Evolutionary conservation across 768 basidiomycete genomes (phyloP).

Genomic region (Kondoa subrosea): DNA sequence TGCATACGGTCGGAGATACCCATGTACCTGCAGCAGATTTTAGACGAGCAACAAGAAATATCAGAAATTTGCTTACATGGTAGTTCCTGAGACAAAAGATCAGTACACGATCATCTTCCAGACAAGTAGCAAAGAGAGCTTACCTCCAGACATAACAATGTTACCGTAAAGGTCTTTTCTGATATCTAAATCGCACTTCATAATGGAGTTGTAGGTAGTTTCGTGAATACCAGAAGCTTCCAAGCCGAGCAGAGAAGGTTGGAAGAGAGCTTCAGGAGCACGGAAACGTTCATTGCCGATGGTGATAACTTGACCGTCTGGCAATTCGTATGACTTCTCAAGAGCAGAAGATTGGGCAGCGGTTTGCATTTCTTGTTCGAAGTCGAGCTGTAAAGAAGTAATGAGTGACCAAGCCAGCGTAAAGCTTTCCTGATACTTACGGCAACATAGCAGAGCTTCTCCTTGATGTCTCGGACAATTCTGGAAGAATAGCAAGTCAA

Average conservation of each 20-base stretch:
- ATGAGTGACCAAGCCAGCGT: too few species aligned
- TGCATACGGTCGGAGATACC: constrained; percentile 93
- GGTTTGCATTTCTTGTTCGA: constrained; percentile 80
- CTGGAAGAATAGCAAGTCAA: background rate
- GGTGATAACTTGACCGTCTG: constrained; percentile 84
- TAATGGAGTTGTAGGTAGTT: constrained; percentile 72
- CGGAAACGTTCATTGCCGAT: constrained; percentile 81
- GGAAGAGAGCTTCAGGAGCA: constrained; percentile 46
- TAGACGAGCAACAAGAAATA: too few species aligned
- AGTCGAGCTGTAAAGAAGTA: too few species aligned
- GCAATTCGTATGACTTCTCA: constrained; percentile 87
- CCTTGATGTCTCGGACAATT: constrained; percentile 94
- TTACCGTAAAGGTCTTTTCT: constrained; percentile 58
- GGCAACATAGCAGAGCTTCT: constrained; percentile 89
- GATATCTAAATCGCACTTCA: constrained; percentile 70
- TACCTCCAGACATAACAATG: constrained; percentile 75
- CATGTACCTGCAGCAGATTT: constrained; percentile 45
- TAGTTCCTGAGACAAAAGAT: too few species aligned
- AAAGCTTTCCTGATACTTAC: too few species aligned
- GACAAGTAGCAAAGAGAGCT: constrained; percentile 6
- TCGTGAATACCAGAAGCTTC: constrained; percentile 85
- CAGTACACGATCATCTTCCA: background rate
- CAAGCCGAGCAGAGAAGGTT: constrained; percentile 56
- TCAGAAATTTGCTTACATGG: too few species aligned
- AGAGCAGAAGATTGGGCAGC: constrained; percentile 74